Evolutionary conservation across 1,284 basidiomycete genomes (phyloP), one percentile per base, ranked within the genome.

Genomic region (Earliella scabrosa): DNA sequence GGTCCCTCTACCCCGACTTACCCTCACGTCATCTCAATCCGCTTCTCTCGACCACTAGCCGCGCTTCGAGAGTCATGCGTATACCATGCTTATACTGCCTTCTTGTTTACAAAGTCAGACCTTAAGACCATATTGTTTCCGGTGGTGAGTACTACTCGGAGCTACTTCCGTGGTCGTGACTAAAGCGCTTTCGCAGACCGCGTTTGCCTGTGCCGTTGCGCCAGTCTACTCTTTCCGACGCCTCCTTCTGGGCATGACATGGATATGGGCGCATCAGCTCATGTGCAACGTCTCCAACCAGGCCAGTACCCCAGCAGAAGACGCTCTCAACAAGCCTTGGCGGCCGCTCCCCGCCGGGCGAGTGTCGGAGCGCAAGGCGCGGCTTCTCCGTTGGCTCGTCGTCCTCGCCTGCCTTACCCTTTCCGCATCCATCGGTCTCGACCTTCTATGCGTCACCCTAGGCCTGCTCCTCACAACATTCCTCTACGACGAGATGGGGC

Each of bases 281-380:
- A 66, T 73, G 51, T 69, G 68, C 59, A 71, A 71, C 47, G 64
- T 73, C 11, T 73, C 73, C 13, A 75, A 75, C 55, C 74, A 75
- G 52, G 65, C 61, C 8, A 48, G 63, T n/a, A 60, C 61, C 21
- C 53, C 51, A 3, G 59, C 65, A 4, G 74, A 75, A 52, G 74
- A 75, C 52, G 59, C 52, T 21, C 29, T 67, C 10, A 75, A 75
- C 59, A 68, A 69, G 46, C 70, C 73, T 2, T 70, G 72, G 67
- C 60, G 74, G 34, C 74, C 74, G 1, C 60, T 75, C 26, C 73
- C 74, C 1, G 58, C 74, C 16, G 63, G 65, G 9, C 65, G 72
- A 24, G 63, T 75, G 27, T 61, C 68, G 1, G 52, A 63, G 35
- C 26, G 43, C 0, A 63, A 68, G 26, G 68, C 72, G 2, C 27